Conservation (phyloP, 2,329 filamentous ascomycete genomes). For the Fusarium sp. region DNA sequence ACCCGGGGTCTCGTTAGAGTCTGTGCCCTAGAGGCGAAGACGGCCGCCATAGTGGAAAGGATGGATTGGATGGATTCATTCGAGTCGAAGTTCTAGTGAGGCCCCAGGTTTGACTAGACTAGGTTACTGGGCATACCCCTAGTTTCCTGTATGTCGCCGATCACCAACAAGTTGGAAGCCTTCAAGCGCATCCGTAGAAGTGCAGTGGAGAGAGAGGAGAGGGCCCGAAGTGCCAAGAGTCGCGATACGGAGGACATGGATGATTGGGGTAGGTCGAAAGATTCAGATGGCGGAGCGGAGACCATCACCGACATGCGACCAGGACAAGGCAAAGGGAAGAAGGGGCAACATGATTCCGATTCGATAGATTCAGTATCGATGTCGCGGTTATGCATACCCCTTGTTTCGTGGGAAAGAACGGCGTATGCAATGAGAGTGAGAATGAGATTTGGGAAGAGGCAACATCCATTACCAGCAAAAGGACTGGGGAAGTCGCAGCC, state of each 20-base stretch:
- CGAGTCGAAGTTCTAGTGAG: conserved; percentile 2
- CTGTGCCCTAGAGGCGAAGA: background rate
- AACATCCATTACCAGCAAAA: background rate
- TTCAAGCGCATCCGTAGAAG: background rate
- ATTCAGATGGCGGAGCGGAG: conserved; percentile 20
- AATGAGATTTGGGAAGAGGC: conserved; percentile 13
- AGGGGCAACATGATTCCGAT: conserved; percentile 21
- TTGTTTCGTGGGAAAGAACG: conserved; percentile 23
- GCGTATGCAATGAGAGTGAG: background rate
- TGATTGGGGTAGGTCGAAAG: conserved; percentile 34
- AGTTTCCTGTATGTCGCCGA: conserved; percentile 22
- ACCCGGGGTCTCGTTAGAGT: conserved; percentile 5
- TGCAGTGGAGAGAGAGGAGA: conserved; percentile 27
- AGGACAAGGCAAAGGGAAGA: conserved; percentile 15
- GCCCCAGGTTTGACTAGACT: conserved; percentile 3
- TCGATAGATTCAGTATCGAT: conserved; percentile 7
- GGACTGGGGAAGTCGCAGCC: background rate
- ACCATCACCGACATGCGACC: conserved; percentile 8
- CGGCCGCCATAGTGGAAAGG: conserved; percentile 7
- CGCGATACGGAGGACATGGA: conserved; percentile 36
- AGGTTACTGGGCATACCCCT: background rate
- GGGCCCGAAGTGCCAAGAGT: conserved; percentile 28
- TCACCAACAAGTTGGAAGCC: conserved; percentile 15
- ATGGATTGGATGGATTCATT: background rate
- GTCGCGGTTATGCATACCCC: conserved; percentile 28